A percentile compares a stretch with the other conserved stretches of the same genome.
Conservation (phyloP, 2,329 filamentous ascomycete genomes). For the Fusarium lateritium region DNA sequence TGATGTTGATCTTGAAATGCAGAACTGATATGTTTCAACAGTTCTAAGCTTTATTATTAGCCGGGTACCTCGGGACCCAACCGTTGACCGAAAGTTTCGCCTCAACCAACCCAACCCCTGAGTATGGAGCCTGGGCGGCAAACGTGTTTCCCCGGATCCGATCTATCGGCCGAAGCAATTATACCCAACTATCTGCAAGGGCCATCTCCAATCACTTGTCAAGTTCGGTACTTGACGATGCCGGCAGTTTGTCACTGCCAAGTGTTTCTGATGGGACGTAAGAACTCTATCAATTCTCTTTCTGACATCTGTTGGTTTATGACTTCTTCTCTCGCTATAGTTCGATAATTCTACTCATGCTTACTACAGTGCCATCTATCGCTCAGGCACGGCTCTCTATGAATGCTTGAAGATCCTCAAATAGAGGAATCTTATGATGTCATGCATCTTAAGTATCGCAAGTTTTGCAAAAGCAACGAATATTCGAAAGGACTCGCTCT, state of each 20-base stretch:
- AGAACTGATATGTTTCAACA: background rate
- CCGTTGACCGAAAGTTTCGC: conserved; percentile 11
- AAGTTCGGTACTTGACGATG: conserved; percentile 8
- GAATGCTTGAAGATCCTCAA: no score
- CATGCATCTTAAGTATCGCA: no score
- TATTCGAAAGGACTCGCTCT: no score
- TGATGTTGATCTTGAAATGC: background rate
- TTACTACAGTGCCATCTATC: no score
- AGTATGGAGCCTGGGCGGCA: background rate
- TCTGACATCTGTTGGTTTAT: no score
- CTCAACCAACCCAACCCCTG: no score
- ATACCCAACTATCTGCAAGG: background rate
- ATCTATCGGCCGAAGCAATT: conserved; percentile 11
- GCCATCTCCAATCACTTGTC: background rate
- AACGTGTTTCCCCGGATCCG: conserved; percentile 5
- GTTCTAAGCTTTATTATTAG: background rate
- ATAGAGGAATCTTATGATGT: no score
- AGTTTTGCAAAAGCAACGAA: no score
- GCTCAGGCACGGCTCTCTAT: no score
- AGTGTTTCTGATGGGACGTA: background rate
- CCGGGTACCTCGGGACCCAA: conserved; percentile 1
- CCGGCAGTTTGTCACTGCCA: conserved; percentile 1
- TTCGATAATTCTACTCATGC: no score
- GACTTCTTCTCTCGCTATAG: no score
- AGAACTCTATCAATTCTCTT: background rate